A percentile compares a stretch with the other conserved stretches of the same genome.
phyloP scores from a whole-genome alignment of 176 grass and related monocot species.

The Eremochloa ophiuroides region DNA sequence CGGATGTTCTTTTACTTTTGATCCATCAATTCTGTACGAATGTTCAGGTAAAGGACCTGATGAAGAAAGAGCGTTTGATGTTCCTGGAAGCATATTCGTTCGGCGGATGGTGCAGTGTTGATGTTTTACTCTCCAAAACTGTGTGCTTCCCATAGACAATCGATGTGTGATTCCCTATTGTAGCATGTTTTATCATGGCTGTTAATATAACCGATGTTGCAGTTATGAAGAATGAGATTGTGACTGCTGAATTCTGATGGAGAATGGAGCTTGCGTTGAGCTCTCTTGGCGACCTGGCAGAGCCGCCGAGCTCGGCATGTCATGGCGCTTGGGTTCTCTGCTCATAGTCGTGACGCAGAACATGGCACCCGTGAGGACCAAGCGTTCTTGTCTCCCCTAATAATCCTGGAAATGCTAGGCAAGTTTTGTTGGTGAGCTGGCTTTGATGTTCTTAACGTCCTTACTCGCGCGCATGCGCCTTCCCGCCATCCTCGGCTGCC shows the following conservation, averaged over 20 bases:
- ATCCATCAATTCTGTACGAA: no score
- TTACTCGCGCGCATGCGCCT: background rate
- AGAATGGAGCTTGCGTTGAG: background rate
- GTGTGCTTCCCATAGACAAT: no score
- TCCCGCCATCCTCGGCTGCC: slow-evolving; percentile 34
- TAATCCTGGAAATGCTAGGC: no score
- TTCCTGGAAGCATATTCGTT: no score
- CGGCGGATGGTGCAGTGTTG: no score
- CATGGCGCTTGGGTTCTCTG: background rate
- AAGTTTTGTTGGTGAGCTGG: no score
- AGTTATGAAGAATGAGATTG: background rate
- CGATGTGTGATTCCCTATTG: background rate
- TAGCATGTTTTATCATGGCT: background rate
- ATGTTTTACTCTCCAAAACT: background rate
- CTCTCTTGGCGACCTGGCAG: background rate
- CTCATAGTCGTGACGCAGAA: no score
- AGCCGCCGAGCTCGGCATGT: background rate
- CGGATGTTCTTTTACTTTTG: no score
- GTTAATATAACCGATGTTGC: background rate
- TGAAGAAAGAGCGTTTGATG: background rate
- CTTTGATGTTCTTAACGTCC: background rate
- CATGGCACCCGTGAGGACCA: no score
- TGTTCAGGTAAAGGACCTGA: no score
- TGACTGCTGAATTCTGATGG: no score
- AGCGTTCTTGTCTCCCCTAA: no score